Percentiles rank a stretch among this genome's conserved stretches.
These are phyloP conservation scores for Albophoma yamanashiensis DNA, from an alignment of 2,329 filamentous ascomycete genomes.

Conservation along the genomic window DNA sequence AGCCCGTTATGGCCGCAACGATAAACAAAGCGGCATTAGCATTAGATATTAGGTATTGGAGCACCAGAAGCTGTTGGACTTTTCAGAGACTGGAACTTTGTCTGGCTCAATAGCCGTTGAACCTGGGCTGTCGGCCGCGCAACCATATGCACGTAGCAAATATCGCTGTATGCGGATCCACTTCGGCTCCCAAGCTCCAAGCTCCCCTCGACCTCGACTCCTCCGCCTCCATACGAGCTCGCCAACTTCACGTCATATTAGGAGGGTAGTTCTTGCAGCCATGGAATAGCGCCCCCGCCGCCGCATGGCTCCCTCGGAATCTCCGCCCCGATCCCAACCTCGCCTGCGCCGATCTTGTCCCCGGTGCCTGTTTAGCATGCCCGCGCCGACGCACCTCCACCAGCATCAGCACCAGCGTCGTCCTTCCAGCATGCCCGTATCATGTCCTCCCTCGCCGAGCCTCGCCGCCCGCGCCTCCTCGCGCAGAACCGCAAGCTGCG, in stretches of 20 bases:
- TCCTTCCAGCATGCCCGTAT: slow-evolving; percentile 5
- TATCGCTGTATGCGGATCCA: background rate
- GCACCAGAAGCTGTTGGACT: background rate
- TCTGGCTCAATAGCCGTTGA: background rate
- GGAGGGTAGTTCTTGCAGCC: background rate
- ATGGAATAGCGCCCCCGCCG: background rate
- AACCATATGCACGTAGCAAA: background rate
- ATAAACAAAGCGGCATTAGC: background rate
- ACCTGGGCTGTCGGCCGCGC: background rate
- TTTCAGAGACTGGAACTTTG: background rate
- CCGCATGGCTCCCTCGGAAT: background rate
- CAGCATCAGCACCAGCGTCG: background rate
- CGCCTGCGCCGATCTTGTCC: background rate
- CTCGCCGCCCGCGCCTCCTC: slow-evolving; percentile 40
- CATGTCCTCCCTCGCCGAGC: slow-evolving; percentile 27
- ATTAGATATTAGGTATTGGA: no score
- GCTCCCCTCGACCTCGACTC: background rate
- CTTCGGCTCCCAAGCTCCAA: background rate
- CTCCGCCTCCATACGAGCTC: background rate
- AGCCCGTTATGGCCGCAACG: background rate
- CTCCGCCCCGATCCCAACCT: background rate
- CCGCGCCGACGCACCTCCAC: background rate
- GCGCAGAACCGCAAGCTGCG: slow-evolving; percentile 78
- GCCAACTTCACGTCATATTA: background rate
- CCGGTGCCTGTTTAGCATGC: background rate